Evolutionary conservation across 805 yeast species (phyloP).

Genomic region (Yarrowia hollandica): DNA sequence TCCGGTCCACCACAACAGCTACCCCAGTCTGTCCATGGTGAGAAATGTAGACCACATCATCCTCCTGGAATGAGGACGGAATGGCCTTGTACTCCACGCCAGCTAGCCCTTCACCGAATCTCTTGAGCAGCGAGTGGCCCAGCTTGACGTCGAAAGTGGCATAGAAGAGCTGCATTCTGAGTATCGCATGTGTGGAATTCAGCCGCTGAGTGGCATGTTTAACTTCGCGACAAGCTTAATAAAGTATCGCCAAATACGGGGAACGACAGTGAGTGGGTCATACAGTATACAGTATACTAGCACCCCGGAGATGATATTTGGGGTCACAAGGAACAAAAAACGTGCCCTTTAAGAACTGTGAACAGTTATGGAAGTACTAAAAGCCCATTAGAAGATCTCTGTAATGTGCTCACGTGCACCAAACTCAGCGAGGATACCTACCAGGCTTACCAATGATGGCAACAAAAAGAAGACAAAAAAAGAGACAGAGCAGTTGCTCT

Average conservation of each 20-base stretch:
- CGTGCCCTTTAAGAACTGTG: too few relatives aligned
- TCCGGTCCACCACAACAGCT: slow-evolving; percentile 16
- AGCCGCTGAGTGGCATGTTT: neutral
- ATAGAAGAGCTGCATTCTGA: slow-evolving; percentile 26
- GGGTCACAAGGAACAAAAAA: too few relatives aligned
- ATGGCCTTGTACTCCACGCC: slow-evolving; percentile 26
- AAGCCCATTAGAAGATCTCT: too few relatives aligned
- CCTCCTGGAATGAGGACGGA: slow-evolving; percentile 17
- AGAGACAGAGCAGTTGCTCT: neutral
- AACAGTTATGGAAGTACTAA: too few relatives aligned
- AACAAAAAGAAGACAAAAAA: neutral
- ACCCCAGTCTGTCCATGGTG: slow-evolving; percentile 4
- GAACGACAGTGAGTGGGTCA: too few relatives aligned
- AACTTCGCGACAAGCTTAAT: slow-evolving; percentile 4
- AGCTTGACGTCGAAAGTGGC: slow-evolving; percentile 24
- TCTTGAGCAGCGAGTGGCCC: slow-evolving; percentile 24
- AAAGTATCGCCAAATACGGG: neutral
- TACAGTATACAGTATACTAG: too few relatives aligned
- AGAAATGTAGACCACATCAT: slow-evolving; percentile 25
- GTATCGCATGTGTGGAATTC: neutral
- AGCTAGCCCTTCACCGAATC: neutral
- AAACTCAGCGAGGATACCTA: too few relatives aligned
- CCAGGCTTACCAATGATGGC: neutral
- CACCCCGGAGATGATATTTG: neutral
- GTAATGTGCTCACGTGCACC: too few relatives aligned